These are phyloP conservation scores for Beta vulgaris DNA, from an alignment of 148 eudicot species.

Conservation along the genomic window DNA sequence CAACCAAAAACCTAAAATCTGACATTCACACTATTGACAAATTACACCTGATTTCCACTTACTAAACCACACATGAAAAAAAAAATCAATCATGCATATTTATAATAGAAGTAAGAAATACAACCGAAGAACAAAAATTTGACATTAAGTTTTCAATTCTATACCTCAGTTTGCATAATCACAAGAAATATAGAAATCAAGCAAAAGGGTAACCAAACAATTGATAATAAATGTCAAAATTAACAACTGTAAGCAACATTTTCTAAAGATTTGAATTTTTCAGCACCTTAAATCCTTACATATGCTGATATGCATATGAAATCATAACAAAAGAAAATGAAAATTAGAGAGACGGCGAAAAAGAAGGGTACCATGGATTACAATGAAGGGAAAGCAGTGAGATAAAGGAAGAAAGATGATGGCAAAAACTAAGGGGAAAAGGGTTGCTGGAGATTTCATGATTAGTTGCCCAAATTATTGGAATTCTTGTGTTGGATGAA, in stretches of 20 bases:
- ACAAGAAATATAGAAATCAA: not conserved
- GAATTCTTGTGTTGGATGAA: too few relatives aligned
- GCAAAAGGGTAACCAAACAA: not conserved
- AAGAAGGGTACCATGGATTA: constrained; percentile 27
- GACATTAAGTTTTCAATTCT: not conserved
- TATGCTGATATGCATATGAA: too few relatives aligned
- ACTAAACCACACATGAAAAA: not conserved
- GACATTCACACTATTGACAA: not conserved
- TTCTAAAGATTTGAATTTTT: not conserved
- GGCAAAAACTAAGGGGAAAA: constrained; percentile 2
- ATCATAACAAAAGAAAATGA: not conserved
- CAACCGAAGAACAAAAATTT: not conserved
- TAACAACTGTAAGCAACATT: constrained; percentile 6
- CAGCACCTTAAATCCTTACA: not conserved
- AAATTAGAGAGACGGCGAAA: not conserved
- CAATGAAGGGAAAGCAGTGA: constrained; percentile 25
- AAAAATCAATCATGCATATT: too few relatives aligned
- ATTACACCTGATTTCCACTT: not conserved
- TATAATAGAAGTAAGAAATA: too few relatives aligned
- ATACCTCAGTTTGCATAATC: constrained; percentile 8
- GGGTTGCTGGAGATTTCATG: not conserved
- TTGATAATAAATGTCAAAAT: not conserved
- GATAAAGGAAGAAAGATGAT: constrained; percentile 20
- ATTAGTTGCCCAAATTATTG: not conserved
- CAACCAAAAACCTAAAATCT: not conserved